These are phyloP conservation scores for Cladosporium sp. DNA, from an alignment of 2,329 filamentous ascomycete genomes.

Conservation along the genomic window DNA sequence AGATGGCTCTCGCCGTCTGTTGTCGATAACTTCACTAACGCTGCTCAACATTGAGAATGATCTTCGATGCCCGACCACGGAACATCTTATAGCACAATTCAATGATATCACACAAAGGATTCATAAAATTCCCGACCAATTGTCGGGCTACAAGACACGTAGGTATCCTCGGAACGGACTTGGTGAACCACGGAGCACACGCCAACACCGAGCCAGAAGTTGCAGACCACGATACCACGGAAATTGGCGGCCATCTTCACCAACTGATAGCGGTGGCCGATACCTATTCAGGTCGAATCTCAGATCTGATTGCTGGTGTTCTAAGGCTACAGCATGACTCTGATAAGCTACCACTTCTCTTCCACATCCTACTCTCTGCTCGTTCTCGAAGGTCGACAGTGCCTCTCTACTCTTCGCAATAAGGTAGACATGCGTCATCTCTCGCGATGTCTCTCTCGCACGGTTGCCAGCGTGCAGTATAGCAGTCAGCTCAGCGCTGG, in stretches of 20 bases:
- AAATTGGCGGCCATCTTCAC: no score
- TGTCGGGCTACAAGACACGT: background rate
- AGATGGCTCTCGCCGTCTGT: background rate
- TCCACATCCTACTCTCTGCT: background rate
- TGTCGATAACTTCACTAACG: background rate
- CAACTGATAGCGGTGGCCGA: no score
- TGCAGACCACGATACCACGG: background rate
- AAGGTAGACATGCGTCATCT: background rate
- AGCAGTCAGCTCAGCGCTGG: background rate
- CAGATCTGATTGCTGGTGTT: no score
- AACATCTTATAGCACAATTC: background rate
- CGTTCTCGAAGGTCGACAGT: background rate
- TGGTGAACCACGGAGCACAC: background rate
- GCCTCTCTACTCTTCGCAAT: background rate
- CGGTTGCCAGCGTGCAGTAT: background rate
- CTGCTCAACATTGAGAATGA: background rate
- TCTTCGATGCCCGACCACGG: background rate
- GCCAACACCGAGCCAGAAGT: background rate
- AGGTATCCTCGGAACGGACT: background rate
- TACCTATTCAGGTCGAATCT: background rate
- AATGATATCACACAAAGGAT: background rate
- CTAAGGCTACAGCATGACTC: no score
- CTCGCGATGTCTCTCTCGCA: background rate
- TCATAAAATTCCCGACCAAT: background rate
- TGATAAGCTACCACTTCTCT: no score